Conservation (phyloP, 1,284 basidiomycete genomes). For the Agroathelia rolfsii region DNA sequence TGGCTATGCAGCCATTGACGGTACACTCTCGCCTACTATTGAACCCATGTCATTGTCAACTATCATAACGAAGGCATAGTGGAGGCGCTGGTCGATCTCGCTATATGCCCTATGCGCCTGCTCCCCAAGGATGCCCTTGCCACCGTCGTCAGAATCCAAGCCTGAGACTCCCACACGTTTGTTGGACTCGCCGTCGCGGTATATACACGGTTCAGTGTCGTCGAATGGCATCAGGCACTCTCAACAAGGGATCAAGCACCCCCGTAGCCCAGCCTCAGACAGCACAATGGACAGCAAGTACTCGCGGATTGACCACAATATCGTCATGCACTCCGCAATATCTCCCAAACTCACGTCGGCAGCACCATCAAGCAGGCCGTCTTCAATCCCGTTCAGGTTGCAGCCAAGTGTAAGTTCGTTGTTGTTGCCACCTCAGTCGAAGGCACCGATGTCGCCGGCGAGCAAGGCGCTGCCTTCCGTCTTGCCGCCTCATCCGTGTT, state of each 20-base stretch:
- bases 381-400: slow-evolving; percentile 65
- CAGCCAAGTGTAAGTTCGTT: slow-evolving; percentile 56
- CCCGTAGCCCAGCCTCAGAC: slow-evolving; percentile 54
- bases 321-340: slow-evolving; percentile 34
- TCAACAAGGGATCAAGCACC: slow-evolving; percentile 47
- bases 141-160: too few species aligned
- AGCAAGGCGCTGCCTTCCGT: slow-evolving; percentile 35
- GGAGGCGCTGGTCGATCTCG: slow-evolving; percentile 58
- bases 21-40: slow-evolving; percentile 47
- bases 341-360: too few species aligned
- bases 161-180: too few species aligned
- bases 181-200: too few species aligned
- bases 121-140: slow-evolving; percentile 13
- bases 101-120: slow-evolving; percentile 28
- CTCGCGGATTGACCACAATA: slow-evolving; percentile 48
- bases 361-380: slow-evolving; percentile 57
- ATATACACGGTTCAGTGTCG: slow-evolving; percentile 46
- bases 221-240: slow-evolving; percentile 43
- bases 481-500: slow-evolving; percentile 61
- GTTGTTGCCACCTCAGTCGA: slow-evolving; percentile 45
- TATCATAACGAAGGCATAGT: slow-evolving; percentile 75
- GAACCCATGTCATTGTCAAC: slow-evolving; percentile 65
- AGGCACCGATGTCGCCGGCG: slow-evolving; percentile 36
- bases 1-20: slow-evolving; percentile 61
- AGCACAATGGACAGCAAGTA: slow-evolving; percentile 50